A percentile compares a stretch with the other conserved stretches of the same genome.
Conservation (phyloP, 805 yeast species). For the Suhomyces faveliae region DNA sequence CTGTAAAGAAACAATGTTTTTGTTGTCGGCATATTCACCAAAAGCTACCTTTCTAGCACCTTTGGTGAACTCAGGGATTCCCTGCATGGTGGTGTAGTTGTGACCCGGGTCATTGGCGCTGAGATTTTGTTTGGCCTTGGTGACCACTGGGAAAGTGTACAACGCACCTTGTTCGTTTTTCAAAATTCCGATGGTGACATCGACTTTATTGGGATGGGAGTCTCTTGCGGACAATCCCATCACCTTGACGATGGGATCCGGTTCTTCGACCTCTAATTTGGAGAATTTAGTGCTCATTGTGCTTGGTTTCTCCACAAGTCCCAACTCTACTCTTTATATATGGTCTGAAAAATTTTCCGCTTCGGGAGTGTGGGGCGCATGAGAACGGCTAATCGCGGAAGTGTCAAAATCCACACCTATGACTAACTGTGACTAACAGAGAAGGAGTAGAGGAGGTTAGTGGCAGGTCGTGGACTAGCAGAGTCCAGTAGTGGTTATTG, state of each 20-base stretch:
- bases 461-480: no score
- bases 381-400: neutral
- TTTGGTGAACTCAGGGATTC: slow-evolving; percentile 35
- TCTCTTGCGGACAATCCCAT: slow-evolving; percentile 24
- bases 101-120: slow-evolving; percentile 41
- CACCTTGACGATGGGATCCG: slow-evolving; percentile 30
- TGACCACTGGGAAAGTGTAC: slow-evolving; percentile 40
- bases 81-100: slow-evolving; percentile 43
- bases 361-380: neutral
- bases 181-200: slow-evolving; percentile 47
- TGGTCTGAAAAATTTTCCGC: neutral
- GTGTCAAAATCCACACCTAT: neutral
- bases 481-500: neutral
- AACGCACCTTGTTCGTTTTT: slow-evolving; percentile 37
- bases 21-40: slow-evolving; percentile 25
- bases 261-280: slow-evolving; percentile 17
- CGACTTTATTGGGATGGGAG: slow-evolving; percentile 33
- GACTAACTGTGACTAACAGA: no score
- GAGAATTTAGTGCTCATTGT: slow-evolving; percentile 15
- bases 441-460: no score
- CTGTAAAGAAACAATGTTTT: slow-evolving; percentile 36
- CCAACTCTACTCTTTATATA: neutral
- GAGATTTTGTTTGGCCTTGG: slow-evolving; percentile 33
- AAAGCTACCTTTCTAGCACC: slow-evolving; percentile 38
- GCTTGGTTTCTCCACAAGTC: neutral